Conservation (phyloP, 169 alveolate genomes). For the Ichthyophthirius multifiliis region DNA sequence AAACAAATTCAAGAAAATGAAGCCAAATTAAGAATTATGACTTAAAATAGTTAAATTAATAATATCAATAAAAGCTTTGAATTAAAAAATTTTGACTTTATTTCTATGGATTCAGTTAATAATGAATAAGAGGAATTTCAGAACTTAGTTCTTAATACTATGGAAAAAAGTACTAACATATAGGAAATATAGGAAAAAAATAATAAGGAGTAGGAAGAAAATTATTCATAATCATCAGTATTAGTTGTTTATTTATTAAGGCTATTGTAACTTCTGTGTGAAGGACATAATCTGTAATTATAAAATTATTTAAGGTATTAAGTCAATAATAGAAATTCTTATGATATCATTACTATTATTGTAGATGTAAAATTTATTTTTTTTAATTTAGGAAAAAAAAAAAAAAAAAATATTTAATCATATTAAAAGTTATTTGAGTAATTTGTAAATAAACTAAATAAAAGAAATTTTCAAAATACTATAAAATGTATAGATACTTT, state of each 20-base stretch:
- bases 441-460: conserved; percentile 7
- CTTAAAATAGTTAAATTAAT: not conserved
- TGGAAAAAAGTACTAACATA: too few relatives aligned
- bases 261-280: conserved; percentile 29
- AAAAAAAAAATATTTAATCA: not conserved
- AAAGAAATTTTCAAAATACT: conserved; percentile 25
- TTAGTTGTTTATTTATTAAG: too few relatives aligned
- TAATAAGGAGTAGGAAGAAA: too few relatives aligned
- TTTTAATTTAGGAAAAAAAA: not conserved
- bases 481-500: conserved; percentile 34
- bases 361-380: conserved; percentile 6
- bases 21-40: too few relatives aligned
- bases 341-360: conserved; percentile 12
- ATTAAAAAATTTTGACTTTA: not conserved
- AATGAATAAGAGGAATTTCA: too few relatives aligned
- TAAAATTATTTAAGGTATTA: conserved; percentile 28
- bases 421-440: too few relatives aligned
- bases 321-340: conserved; percentile 22
- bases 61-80: not conserved
- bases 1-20: too few relatives aligned
- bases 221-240: too few relatives aligned
- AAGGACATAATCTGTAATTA: conserved; percentile 35
- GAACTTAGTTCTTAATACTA: too few relatives aligned
- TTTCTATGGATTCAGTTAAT: not conserved
- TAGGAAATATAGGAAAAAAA: too few relatives aligned